Percentiles rank a stretch among this genome's conserved stretches.
Conservation (phyloP, 352 stramenopile species). For the Aphanomyces euteiches region DNA sequence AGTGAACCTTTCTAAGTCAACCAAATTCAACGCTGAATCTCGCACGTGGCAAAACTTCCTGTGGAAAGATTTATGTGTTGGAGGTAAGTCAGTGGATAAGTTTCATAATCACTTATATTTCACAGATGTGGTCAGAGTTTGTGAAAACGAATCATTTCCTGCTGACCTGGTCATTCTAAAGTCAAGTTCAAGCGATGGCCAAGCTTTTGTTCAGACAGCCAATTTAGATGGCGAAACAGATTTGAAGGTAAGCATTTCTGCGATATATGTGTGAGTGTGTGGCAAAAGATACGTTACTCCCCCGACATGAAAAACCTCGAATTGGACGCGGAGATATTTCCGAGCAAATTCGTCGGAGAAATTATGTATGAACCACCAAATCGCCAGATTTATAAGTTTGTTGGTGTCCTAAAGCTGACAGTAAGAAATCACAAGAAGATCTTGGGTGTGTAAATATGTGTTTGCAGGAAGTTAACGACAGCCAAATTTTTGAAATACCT, state of each 20-base stretch:
- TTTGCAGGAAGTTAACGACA: neutral
- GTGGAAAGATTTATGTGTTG: constrained; percentile 84
- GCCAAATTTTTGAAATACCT: constrained; percentile 52
- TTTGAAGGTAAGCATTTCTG: constrained; percentile 63
- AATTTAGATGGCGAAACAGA: constrained; percentile 83
- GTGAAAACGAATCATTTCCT: constrained; percentile 85
- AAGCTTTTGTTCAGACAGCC: constrained; percentile 79
- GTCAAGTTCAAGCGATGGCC: constrained; percentile 62
- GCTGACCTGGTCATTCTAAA: constrained; percentile 90
- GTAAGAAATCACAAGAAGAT: neutral
- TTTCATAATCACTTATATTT: too few species aligned
- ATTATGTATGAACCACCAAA: constrained; percentile 76
- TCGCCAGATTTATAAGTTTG: constrained; percentile 77
- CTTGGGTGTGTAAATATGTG: neutral
- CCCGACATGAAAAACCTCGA: constrained; percentile 35
- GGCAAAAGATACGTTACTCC: constrained; percentile 10
- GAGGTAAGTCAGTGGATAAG: constrained; percentile 28
- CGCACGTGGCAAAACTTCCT: constrained; percentile 57
- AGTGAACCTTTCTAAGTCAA: constrained; percentile 61
- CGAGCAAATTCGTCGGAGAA: constrained; percentile 44
- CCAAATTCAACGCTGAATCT: constrained; percentile 29
- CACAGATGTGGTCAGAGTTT: constrained; percentile 74
- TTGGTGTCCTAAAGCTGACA: constrained; percentile 45
- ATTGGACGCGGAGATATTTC: constrained; percentile 47
- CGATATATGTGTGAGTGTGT: constrained; percentile 47